phyloP scores from a whole-genome alignment of 169 alveolate species.

The Plasmodium reichenowi region DNA sequence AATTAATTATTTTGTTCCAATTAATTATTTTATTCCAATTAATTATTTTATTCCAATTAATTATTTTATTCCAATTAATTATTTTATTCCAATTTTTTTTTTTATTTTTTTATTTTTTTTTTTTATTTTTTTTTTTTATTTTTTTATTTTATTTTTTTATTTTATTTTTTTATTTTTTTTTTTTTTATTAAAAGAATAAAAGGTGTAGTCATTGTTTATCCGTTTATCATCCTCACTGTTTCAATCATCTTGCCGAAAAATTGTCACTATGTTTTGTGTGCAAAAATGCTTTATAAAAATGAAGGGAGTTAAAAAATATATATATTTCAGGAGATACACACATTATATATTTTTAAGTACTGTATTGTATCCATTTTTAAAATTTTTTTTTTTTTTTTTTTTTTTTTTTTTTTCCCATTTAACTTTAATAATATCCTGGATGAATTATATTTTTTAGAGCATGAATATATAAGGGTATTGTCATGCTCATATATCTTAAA shows the following conservation, averaged over 20 bases:
- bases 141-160: neutral
- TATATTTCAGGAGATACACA: too few species aligned
- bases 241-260: constrained; percentile 44
- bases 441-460: constrained; percentile 32
- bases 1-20: neutral
- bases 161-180: neutral
- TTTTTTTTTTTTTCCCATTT: neutral
- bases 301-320: neutral
- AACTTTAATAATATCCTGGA: neutral
- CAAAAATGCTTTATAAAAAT: constrained; percentile 35
- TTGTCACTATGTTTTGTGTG: constrained; percentile 54
- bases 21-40: neutral
- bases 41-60: neutral
- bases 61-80: neutral
- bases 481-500: constrained; percentile 51
- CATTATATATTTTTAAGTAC: neutral
- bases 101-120: constrained; percentile 4
- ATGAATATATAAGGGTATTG: constrained; percentile 71
- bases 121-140: neutral
- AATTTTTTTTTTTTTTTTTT: neutral
- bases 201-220: constrained; percentile 47
- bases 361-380: too few species aligned
- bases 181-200: constrained; percentile 28
- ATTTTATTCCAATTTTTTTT: neutral
- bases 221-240: constrained; percentile 55